These are phyloP conservation scores for Casuarina cunninghamiana DNA, from an alignment of 306 rosid genomes.

Conservation along the genomic window DNA sequence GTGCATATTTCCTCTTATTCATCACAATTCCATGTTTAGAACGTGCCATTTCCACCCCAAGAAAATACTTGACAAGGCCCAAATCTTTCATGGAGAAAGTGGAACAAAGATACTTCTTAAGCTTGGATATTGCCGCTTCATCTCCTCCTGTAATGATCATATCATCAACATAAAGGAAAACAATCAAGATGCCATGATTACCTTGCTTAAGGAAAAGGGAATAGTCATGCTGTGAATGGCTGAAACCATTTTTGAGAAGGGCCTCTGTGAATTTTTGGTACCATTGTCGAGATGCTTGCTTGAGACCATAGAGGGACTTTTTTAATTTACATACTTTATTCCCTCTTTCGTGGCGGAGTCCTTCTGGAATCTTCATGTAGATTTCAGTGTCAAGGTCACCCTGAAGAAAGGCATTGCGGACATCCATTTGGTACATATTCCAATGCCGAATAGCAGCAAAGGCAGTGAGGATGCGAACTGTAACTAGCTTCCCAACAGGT, in stretches of 20 bases:
- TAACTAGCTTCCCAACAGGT: too few species aligned
- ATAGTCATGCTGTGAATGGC: not conserved
- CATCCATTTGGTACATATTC: too few species aligned
- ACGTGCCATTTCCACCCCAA: not conserved
- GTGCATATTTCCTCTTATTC: not conserved
- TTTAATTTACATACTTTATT: not conserved
- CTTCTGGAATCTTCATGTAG: not conserved
- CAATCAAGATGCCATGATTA: too few species aligned
- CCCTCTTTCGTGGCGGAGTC: fast-evolving
- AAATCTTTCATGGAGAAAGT: not conserved
- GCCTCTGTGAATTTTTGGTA: too few species aligned
- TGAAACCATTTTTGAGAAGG: not conserved
- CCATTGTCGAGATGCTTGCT: not conserved
- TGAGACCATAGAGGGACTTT: not conserved
- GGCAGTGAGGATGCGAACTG: too few species aligned
- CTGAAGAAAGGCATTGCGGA: not conserved
- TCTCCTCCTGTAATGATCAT: not conserved
- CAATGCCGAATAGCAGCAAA: too few species aligned
- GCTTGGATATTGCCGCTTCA: too few species aligned
- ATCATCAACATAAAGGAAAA: not conserved
- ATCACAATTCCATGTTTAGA: not conserved
- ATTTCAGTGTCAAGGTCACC: not conserved
- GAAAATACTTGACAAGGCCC: not conserved
- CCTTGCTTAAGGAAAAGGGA: not conserved
- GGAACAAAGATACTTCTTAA: not conserved